These are phyloP conservation scores for Pyrenophora tritici-repentis DNA, from an alignment of 2,329 filamentous ascomycete genomes.

Conservation along the genomic window DNA sequence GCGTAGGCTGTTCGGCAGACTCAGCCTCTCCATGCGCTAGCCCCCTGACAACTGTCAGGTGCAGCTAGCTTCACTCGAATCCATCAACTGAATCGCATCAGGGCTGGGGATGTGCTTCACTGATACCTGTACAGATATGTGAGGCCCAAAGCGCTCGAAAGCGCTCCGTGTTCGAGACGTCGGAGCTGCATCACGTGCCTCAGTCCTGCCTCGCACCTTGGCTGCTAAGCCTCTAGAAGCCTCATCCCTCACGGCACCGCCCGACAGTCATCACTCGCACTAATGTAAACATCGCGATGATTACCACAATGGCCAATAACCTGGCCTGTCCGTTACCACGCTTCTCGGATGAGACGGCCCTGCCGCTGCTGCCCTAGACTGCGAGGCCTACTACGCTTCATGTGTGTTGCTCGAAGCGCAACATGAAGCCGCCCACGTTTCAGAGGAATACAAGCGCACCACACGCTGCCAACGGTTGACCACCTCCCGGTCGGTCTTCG, in stretches of 20 bases:
- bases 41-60: background rate
- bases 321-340: slow-evolving; percentile 18
- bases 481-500: slow-evolving; percentile 34
- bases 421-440: slow-evolving; percentile 45
- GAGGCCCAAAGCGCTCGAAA: slow-evolving; percentile 6
- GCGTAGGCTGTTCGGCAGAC: slow-evolving; percentile 1
- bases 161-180: slow-evolving; percentile 1
- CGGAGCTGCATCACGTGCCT: slow-evolving; percentile 7
- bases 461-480: slow-evolving; percentile 44
- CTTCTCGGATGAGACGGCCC: slow-evolving; percentile 39
- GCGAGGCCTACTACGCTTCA: slow-evolving; percentile 47
- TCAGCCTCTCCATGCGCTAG: background rate
- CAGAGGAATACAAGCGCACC: slow-evolving; percentile 40
- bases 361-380: slow-evolving; percentile 26
- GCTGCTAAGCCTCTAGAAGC: slow-evolving; percentile 1
- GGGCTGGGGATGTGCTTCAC: background rate
- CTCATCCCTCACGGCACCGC: background rate
- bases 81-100: background rate
- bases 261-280: slow-evolving; percentile 3
- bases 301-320: slow-evolving; percentile 13
- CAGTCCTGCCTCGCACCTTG: background rate
- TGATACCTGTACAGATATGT: background rate
- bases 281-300: slow-evolving; percentile 6
- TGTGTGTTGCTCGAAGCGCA: slow-evolving; percentile 44
- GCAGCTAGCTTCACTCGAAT: background rate